These are phyloP conservation scores for Penicillium lividum DNA, from an alignment of 495 filamentous ascomycete genomes.

Conservation along the genomic window DNA sequence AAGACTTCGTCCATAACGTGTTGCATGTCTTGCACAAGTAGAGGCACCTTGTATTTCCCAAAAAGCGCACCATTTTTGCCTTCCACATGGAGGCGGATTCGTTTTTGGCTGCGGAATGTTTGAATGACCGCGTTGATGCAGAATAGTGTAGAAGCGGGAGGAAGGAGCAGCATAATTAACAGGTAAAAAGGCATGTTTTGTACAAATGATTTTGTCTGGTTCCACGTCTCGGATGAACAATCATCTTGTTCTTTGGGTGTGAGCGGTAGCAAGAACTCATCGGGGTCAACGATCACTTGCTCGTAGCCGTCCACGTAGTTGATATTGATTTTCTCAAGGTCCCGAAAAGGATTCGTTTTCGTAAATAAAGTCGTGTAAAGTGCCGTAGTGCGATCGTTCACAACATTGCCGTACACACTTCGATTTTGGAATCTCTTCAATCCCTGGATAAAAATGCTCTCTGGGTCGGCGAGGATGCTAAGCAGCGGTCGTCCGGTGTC, in stretches of 20 bases:
- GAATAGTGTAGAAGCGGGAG: conserved; percentile 68
- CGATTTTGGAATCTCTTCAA: conserved; percentile 72
- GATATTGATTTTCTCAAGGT: conserved; percentile 62
- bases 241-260: conserved; percentile 36
- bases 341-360: conserved; percentile 69
- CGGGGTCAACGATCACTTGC: conserved; percentile 71
- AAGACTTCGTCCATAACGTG: conserved; percentile 72
- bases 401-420: conserved; percentile 77
- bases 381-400: conserved; percentile 76
- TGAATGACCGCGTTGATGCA: conserved; percentile 75
- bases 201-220: conserved; percentile 32
- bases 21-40: conserved; percentile 71
- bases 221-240: conserved; percentile 28
- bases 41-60: conserved; percentile 70
- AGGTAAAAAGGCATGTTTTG: conserved; percentile 57
- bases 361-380: conserved; percentile 82
- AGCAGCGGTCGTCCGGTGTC: conserved; percentile 78
- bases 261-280: conserved; percentile 56
- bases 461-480: conserved; percentile 76
- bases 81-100: conserved; percentile 74
- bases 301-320: conserved; percentile 76
- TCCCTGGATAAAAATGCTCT: conserved; percentile 82
- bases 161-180: conserved; percentile 64
- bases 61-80: conserved; percentile 65
- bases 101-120: conserved; percentile 64